Evolutionary conservation across 2,329 filamentous ascomycete genomes (phyloP), one percentile per base, ranked within the genome.

Genomic region (Hypoxylon sp.): DNA sequence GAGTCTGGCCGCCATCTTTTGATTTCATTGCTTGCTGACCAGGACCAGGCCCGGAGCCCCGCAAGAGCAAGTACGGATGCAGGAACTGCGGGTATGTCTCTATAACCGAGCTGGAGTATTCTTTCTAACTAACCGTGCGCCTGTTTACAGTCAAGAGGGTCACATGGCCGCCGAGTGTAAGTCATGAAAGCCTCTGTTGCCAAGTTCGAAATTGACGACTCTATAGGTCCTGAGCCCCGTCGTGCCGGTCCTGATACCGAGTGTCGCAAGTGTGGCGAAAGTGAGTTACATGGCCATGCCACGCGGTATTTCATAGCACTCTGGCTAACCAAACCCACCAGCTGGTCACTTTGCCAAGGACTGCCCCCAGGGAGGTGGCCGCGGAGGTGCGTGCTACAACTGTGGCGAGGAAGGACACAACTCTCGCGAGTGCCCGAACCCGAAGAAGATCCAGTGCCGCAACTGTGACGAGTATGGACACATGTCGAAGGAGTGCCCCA

Each of bases 61-160:
- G 88, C 46, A 74, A 84, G 24, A 84, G 89, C 75, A 86, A 79
- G 54, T 87, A 82, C 63, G 85, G 84, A 6, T 90, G 88, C 81
- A 84, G 82, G 70, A 90, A 90, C 70, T 90, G 88, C 77, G 83
- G 64, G 69, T 70, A 69, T 82, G 78, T 80, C 64, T 57, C 73
- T 71, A 18, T 21, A 4, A 35, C 11, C 17, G n/a, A 26, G 41
- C 23, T 20, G 2, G 5, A 1, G 1, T 33, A 18, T 23, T 10
- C 4, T 10, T 21, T 17, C 27, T 41, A 20, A 18, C 53, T 56
- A 50, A 65, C 37, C 43, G 40, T 58, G 63, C 27, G 0, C 7
- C 42, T 24, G 20, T 55, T 35, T 62, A 35, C 58, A 71, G 80
- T 6, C 73, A 85, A 73, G 73, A 74, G 18, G 83, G 82, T 13